Conservation (phyloP, 2,329 filamentous ascomycete species). For the Cladosporium sphaerospermum region DNA sequence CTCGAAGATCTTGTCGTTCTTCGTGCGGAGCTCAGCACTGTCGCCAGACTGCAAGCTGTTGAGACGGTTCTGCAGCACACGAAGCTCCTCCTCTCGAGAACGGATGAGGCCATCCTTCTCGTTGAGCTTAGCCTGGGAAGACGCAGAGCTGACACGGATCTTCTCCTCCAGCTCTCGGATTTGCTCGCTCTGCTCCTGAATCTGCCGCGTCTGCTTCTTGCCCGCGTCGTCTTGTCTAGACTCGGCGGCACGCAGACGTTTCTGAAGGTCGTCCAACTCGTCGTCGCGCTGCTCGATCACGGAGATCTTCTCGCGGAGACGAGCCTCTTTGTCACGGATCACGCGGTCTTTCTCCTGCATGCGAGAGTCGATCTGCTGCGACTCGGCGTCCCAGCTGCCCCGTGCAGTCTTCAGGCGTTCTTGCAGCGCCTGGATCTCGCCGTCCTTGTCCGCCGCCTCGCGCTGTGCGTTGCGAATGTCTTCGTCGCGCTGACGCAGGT, state of each 20-base stretch:
- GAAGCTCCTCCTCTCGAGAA: slow-evolving; percentile 37
- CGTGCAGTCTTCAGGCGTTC: slow-evolving; percentile 33
- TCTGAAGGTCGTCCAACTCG: slow-evolving; percentile 46
- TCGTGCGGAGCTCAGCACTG: slow-evolving; percentile 25
- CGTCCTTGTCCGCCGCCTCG: slow-evolving; percentile 32
- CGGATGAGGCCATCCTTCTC: slow-evolving; percentile 37
- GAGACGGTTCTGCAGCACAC: slow-evolving; percentile 28
- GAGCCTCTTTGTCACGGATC: slow-evolving; percentile 68
- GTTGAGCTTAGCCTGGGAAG: slow-evolving; percentile 37
- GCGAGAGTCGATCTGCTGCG: slow-evolving; percentile 31
- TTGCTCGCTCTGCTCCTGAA: slow-evolving; percentile 39
- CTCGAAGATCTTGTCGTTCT: slow-evolving; percentile 29
- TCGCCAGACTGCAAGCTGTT: slow-evolving; percentile 26
- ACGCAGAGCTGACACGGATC: slow-evolving; percentile 36
- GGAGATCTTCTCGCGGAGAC: slow-evolving; percentile 69
- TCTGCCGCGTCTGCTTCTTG: slow-evolving; percentile 50
- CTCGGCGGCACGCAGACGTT: slow-evolving; percentile 24
- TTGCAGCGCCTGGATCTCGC: slow-evolving; percentile 31
- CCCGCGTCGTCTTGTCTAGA: slow-evolving; percentile 22
- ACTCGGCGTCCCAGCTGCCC: slow-evolving; percentile 34
- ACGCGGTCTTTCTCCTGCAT: slow-evolving; percentile 32
- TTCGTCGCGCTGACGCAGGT: slow-evolving; percentile 27
- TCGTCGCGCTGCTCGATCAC: slow-evolving; percentile 68
- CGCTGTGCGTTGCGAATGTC: slow-evolving; percentile 58
- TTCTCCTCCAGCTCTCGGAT: slow-evolving; percentile 46